These are phyloP conservation scores for Eucalyptus grandis DNA, from an alignment of 345 rosid genomes.

Conservation along the genomic window DNA sequence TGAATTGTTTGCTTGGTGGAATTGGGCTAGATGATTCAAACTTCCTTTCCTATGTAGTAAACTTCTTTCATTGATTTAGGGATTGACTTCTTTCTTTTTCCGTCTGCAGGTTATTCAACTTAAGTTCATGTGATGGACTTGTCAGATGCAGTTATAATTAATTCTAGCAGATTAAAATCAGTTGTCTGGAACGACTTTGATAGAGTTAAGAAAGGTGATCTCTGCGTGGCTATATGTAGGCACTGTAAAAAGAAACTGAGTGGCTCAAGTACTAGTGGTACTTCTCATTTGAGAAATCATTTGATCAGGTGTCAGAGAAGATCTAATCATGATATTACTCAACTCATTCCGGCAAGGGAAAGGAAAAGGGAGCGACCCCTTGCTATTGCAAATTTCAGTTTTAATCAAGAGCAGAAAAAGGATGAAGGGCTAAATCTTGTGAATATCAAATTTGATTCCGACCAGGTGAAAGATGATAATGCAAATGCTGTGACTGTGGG, in stretches of 20 bases:
- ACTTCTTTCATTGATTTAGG: background rate
- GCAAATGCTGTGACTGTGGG: background rate
- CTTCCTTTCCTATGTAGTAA: background rate
- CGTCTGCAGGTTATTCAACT: background rate
- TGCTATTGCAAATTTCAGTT: slow-evolving; percentile 7
- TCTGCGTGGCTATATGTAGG: slow-evolving; percentile 59
- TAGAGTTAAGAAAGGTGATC: slow-evolving; percentile 61
- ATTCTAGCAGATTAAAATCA: slow-evolving; percentile 68
- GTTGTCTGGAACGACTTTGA: slow-evolving; percentile 90
- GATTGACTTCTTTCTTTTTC: background rate
- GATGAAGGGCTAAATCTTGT: slow-evolving; percentile 42
- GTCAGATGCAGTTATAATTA: slow-evolving; percentile 66
- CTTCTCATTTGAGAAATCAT: slow-evolving; percentile 81
- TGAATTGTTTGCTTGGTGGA: background rate
- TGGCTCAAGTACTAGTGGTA: slow-evolving; percentile 77
- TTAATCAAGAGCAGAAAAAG: slow-evolving; percentile 31
- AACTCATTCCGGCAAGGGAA: slow-evolving; percentile 21
- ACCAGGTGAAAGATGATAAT: slow-evolving; percentile 24
- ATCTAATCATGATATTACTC: slow-evolving; percentile 17
- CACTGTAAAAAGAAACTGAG: slow-evolving; percentile 75
- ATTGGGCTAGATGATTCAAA: background rate
- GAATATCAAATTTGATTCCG: slow-evolving; percentile 41
- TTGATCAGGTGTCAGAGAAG: slow-evolving; percentile 63
- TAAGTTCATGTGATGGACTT: slow-evolving; percentile 36
- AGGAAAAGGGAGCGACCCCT: slow-evolving; percentile 47